Base-by-base conservation (phyloP, 371 early-diverging fungal species). In the Mortierella sp. region DNA sequence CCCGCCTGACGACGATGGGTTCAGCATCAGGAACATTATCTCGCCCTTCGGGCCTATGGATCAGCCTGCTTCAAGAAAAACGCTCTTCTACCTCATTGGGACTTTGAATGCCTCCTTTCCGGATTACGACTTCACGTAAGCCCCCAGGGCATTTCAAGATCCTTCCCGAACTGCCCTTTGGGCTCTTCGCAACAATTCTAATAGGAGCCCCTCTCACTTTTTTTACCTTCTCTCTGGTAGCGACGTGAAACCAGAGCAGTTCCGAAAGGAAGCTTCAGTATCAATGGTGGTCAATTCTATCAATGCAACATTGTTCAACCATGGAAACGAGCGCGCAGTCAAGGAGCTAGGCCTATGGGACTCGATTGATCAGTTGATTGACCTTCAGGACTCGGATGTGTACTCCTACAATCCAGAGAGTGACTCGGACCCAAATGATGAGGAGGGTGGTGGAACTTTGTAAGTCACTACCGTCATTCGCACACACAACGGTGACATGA, bases 51-150 rank as follows among this genome's bases (percentile, higher is more conserved):
- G 95, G 3, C 89, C 94, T 7, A 80, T 95, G 72, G 86, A 90
- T 23, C 89, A 95, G 71, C 69, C 90, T 0, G 83, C 93, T 7
- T 90, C 93, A 28, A 79, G 91, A 58, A 93, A 90, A 82, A 94
- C 94, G 2, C 84, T 96, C 54, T 96, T 95, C 72, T 96, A 94
- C 78, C 84, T 97, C 13, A 86, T 97, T 39, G 93, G 94, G 10
- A 96, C 96, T 0, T 82, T 97, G 43, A 97, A 97, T 67, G 93
- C 95, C 6, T 91, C 94, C 2, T 97, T 92, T 65, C 96, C 98
- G 4, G 96, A 97, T 65, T 92, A 96, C 67, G 98, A 96, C 74
- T 97, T 97, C 81, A 87, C 87, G 90, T 87, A 71, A 24, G 81
- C n/a, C n/a, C n/a, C n/a, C n/a, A n/a, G n/a, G n/a, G n/a, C n/a